Evolutionary conservation across 202 grass and related monocot species (phyloP), one percentile per base, ranked within the genome.

Genomic region (Hordeum pubiflorum): DNA sequence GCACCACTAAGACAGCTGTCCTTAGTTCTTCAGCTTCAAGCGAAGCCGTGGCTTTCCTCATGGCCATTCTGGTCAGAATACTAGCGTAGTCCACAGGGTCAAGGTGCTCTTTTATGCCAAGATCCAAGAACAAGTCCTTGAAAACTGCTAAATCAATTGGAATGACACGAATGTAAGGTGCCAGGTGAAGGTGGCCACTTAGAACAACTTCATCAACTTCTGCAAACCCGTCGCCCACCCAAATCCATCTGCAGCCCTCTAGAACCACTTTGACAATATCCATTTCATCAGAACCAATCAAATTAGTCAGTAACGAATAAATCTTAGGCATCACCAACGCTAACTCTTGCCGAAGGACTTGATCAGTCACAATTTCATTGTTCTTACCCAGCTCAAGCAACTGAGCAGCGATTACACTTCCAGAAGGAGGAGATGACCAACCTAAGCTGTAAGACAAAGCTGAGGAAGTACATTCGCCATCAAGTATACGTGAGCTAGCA

Each of bases 281-380:
- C 90, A 97, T 97, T 81, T 97, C 94, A 91, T 97, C 92, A 68
- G 90, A 94, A 81, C 90, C 89, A 87, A 94, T 92, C 84, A 94
- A 86, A 67, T 85, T 89, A 69, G 58, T 92, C 85, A 97, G 69
- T 55, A 97, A 61, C 9, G 91, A 92, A 88, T 97, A 97, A 77
- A 97, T 91, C 84, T 92, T 97, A 54, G 94, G 94, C 91, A 97
- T 97, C 56, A 88, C 86, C 74, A 92, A 83, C 17, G 91, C 91
- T 87, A 97, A 90, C 82, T 97, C 94, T 92, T 94, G 91, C 56
- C 88, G 83, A 77, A 97, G 87, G 20, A 68, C 58, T 87, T 91
- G 91, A 83, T 94, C 91, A 62, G 79, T 94, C 76, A 97, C 84
- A 81, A 97, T 86, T 65, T 97, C 94, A 89, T 97, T 97, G 82